phyloP scores from a whole-genome alignment of 208 protist species.

The Leishmania amazonensis region DNA sequence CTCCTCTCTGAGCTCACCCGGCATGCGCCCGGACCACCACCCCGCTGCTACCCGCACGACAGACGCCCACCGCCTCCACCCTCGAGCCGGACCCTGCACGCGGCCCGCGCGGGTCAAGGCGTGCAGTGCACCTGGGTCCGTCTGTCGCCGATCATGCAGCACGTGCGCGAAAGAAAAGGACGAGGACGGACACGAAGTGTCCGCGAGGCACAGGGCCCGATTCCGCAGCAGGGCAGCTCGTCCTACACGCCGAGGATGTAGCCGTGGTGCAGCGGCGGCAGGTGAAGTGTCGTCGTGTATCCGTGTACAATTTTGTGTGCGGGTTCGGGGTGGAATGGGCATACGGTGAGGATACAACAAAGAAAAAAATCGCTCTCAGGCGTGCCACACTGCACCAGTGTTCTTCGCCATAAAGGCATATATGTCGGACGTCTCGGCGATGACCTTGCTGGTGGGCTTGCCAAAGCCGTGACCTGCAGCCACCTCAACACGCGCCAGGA shows the following conservation, averaged over 20 bases:
- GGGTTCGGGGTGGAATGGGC: too few species aligned
- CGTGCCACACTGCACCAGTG: conserved; percentile 73
- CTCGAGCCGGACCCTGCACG: background rate
- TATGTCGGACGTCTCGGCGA: conserved; percentile 88
- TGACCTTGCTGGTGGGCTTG: conserved; percentile 91
- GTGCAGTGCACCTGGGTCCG: background rate
- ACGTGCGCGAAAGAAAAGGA: background rate
- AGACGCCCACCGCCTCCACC: background rate
- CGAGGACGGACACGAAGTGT: background rate
- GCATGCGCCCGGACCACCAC: background rate
- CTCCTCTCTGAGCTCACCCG: background rate
- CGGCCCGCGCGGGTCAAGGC: background rate
- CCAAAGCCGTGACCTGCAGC: conserved; percentile 91
- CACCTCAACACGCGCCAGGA: conserved; percentile 87
- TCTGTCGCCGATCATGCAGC: background rate
- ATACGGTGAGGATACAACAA: background rate
- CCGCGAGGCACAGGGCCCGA: background rate
- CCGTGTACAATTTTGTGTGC: too few species aligned
- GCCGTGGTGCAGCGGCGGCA: background rate
- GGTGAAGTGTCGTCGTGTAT: background rate
- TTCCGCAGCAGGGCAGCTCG: background rate
- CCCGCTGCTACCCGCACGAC: background rate
- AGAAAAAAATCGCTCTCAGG: conserved; percentile 5
- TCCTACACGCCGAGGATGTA: background rate
- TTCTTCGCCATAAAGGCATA: conserved; percentile 93